Conservation (phyloP, 202 grass and related monocot species). For the Brachypodium distachyon region DNA sequence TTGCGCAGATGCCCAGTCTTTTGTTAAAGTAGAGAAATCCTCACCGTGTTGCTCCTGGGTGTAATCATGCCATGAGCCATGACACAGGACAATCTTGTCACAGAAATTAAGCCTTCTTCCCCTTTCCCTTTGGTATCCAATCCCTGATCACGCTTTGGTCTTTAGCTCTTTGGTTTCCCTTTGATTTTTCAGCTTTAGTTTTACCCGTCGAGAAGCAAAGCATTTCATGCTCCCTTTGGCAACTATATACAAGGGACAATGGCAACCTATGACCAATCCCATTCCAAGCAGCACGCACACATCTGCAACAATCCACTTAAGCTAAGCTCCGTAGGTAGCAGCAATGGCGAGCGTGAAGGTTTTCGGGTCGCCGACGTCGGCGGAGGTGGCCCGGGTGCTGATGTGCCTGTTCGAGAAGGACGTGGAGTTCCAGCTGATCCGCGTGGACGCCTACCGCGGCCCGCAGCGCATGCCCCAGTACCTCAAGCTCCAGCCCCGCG, state of each 20-base stretch:
- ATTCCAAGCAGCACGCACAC: not conserved
- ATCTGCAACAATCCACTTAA: not conserved
- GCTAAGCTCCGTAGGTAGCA: not conserved
- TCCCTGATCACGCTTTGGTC: constrained; percentile 21
- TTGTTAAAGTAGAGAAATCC: not conserved
- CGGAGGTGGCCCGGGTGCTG: constrained; percentile 79
- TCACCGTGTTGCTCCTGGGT: not conserved
- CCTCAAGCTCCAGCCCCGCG: constrained; percentile 74
- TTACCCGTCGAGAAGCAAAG: constrained; percentile 55
- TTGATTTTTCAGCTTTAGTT: constrained; percentile 37
- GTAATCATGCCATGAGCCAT: constrained; percentile 6
- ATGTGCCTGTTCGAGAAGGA: constrained; percentile 91
- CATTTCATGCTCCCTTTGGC: constrained; percentile 20
- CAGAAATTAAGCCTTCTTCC: not conserved
- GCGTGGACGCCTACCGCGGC: constrained; percentile 71
- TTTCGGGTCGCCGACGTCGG: constrained; percentile 69
- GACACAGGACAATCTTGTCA: not conserved
- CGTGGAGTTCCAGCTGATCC: constrained; percentile 83
- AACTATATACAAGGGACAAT: constrained; percentile 31
- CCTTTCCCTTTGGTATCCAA: constrained; percentile 33
- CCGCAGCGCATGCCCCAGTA: constrained; percentile 60
- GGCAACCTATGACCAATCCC: not conserved
- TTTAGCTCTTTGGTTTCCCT: constrained; percentile 45
- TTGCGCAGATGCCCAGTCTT: not conserved
- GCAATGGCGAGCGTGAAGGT: constrained; percentile 60